Percentiles rank a stretch among this genome's conserved stretches.
phyloP scores from a whole-genome alignment of 2,329 filamentous ascomycete genomes.

The Fusarium redolens region DNA sequence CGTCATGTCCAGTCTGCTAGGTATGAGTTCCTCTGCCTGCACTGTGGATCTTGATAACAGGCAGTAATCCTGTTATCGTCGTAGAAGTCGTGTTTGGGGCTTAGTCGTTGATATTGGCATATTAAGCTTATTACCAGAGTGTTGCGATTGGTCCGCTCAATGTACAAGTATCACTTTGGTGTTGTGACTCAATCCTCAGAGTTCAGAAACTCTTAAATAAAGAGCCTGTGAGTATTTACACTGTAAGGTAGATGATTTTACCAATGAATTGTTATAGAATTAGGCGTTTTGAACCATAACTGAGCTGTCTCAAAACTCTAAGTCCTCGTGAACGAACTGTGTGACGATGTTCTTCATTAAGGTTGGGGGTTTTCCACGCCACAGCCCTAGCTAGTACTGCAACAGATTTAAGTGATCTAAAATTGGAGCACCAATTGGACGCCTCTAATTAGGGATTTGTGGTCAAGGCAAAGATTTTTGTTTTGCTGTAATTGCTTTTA shows the following conservation, averaged over 20 bases:
- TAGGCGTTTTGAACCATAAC: not conserved
- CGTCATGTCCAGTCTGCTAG: accelerated
- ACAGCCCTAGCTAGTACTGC: accelerated
- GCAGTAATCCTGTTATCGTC: accelerated
- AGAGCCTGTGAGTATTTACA: no score
- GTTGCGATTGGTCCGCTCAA: no score
- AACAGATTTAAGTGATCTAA: not conserved
- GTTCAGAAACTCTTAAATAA: no score
- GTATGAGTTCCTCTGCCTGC: accelerated
- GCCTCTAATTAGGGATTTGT: accelerated
- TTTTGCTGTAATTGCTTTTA: not conserved
- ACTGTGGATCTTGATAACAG: accelerated
- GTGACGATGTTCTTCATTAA: not conserved
- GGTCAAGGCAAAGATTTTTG: accelerated
- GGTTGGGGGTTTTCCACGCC: no score
- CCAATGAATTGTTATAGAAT: not conserved
- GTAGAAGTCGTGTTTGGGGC: accelerated
- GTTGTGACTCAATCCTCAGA: no score
- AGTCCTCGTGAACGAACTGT: not conserved
- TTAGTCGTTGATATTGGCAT: accelerated
- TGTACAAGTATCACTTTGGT: no score
- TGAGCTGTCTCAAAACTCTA: not conserved
- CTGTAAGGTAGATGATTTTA: not conserved
- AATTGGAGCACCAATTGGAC: accelerated
- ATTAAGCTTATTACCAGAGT: not conserved